phyloP scores from a whole-genome alignment of 2,329 filamentous ascomycete species.

The Ilyonectria mors-panacis region DNA sequence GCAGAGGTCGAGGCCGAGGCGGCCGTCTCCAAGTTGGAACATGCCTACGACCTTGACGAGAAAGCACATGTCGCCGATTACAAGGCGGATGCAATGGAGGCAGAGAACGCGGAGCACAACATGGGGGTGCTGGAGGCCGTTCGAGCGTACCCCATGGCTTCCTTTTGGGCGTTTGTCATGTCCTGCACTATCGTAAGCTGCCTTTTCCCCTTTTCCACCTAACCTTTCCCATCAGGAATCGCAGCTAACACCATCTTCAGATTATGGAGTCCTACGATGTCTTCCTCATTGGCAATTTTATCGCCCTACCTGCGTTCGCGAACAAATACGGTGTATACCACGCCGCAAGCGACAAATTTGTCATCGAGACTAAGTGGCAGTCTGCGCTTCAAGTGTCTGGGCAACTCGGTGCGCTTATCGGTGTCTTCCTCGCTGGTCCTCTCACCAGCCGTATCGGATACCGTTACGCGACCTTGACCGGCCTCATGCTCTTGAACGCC shows the following conservation, averaged over 20 bases:
- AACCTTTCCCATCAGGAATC: conserved; percentile 1
- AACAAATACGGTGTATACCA: conserved; percentile 50
- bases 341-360: conserved; percentile 42
- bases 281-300: conserved; percentile 62
- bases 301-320: conserved; percentile 56
- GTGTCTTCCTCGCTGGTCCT: conserved; percentile 53
- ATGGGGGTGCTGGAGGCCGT: conserved; percentile 55
- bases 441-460: conserved; percentile 53
- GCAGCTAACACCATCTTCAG: conserved; percentile 41
- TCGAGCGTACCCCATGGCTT: conserved; percentile 59
- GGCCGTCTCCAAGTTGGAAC: conserved; percentile 31
- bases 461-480: conserved; percentile 52
- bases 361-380: conserved; percentile 58
- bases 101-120: conserved; percentile 59
- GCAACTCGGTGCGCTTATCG: conserved; percentile 53
- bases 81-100: conserved; percentile 41
- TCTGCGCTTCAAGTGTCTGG: conserved; percentile 52
- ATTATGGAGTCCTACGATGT: conserved; percentile 65
- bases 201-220: conserved; percentile 8
- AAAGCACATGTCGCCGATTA: conserved; percentile 31
- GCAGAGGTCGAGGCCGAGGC: conserved; percentile 33
- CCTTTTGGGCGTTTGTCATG: conserved; percentile 62
- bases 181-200: conserved; percentile 62
- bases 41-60: conserved; percentile 39
- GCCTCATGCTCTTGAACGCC: conserved; percentile 55